Conservation (phyloP, 2,329 filamentous ascomycete species). For the Ustulina deusta region DNA sequence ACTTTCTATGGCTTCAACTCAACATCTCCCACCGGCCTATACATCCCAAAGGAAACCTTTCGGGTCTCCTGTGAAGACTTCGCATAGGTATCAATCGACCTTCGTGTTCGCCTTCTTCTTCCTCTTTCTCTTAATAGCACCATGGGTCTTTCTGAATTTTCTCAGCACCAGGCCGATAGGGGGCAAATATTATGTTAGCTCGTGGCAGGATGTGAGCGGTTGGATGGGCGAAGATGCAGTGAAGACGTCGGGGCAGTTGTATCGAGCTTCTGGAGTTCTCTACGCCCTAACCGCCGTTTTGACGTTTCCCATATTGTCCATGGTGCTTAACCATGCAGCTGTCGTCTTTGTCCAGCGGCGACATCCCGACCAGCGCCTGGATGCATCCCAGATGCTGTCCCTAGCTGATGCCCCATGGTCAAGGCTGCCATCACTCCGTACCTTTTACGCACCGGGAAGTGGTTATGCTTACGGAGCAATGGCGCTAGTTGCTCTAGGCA, state of each 20-base stretch:
- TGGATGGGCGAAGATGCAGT: background rate
- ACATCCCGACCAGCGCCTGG: background rate
- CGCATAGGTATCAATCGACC: background rate
- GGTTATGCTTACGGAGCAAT: background rate
- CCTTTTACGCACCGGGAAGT: background rate
- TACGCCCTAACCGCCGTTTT: background rate
- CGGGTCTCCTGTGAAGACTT: background rate
- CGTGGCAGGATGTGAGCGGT: conserved; percentile 8
- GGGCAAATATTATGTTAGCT: background rate
- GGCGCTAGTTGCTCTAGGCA: background rate
- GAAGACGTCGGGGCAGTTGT: background rate
- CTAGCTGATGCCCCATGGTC: conserved; percentile 19
- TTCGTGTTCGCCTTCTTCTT: background rate
- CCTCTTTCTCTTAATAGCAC: background rate
- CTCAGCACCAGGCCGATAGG: conserved; percentile 7
- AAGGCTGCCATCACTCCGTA: background rate
- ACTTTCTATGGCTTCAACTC: background rate
- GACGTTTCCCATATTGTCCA: conserved; percentile 8
- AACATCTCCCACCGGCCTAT: background rate
- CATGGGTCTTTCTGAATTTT: conserved; percentile 4
- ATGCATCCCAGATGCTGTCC: conserved; percentile 6
- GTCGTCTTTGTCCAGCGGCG: conserved; percentile 9
- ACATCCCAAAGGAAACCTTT: background rate
- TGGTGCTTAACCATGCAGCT: conserved; percentile 5
- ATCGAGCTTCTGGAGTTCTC: background rate